Evolutionary conservation across 2,329 filamentous ascomycete species (phyloP), one percentile per base, ranked within the genome.

Genomic region (Dryadomyces sulphureus): DNA sequence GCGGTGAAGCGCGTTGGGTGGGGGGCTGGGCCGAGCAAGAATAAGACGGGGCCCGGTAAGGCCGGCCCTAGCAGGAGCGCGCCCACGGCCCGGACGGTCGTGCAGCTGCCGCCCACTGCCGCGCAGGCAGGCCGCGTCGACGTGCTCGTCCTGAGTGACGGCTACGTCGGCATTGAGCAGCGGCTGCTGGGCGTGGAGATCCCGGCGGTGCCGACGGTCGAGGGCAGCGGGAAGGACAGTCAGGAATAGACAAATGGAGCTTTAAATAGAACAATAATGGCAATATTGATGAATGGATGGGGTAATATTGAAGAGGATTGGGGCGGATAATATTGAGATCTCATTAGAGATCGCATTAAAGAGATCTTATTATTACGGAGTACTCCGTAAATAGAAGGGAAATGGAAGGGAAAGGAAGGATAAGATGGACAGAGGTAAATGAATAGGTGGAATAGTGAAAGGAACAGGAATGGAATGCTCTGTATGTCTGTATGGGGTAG

Each of bases 1-100:
- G 90, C 84, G 3, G 69, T 98, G 51, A 96, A 94, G 71, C 72
- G 92, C 25, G 75, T 92, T 0, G 81, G 79, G 2, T 96, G 92
- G 89, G 61, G 57, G 41, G 49, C 21, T 1, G 8, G 4, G 2
- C 36, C 12, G 6, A 16, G 34, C 1, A 41, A 30, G 14, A 1
- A 19, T 9, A 24, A 19, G 16, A 11, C 32, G 43, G 17, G 43
- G 43, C 22, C 43, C n/a, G 27, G 22, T 9, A 7, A 19, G n/a
- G 27, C 19, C 6, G 6, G 57, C 62, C 5, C 69, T 69, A 5
- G 9, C 22, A 5, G 7, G 3, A 39, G 11, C 7, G 6, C 7
- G 2, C 68, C 75, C 0, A 70, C 65, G 12, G 72, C 75, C 1
- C 75, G 66, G 56, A 66, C 77, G 6, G 65, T 64, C 20, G 68